These are phyloP conservation scores for Vararia minispora DNA, from an alignment of 768 basidiomycete species.

Conservation along the genomic window DNA sequence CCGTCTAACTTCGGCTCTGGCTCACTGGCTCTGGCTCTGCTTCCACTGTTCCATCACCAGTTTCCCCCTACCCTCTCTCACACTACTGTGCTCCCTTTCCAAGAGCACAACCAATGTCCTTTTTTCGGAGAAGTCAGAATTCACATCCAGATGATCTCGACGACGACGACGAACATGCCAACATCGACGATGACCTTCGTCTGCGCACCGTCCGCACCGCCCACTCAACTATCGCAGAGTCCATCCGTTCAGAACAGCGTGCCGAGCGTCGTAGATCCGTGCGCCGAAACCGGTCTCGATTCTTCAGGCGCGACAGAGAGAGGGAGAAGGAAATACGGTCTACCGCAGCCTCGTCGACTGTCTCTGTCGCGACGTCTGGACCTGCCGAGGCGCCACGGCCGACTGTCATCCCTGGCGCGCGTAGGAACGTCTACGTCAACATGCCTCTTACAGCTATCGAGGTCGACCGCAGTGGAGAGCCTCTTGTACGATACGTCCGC, in stretches of 20 bases:
- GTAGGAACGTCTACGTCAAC: constrained; percentile 80
- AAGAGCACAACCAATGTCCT: constrained; percentile 12
- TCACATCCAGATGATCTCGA: constrained; percentile 23
- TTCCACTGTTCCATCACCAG: too few species aligned
- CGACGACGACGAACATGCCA: constrained; percentile 46
- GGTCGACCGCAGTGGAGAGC: constrained; percentile 64
- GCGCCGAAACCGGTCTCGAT: constrained; percentile 36
- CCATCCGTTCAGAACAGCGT: constrained; percentile 66
- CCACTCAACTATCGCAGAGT: constrained; percentile 81
- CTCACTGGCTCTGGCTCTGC: too few species aligned
- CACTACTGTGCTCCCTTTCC: too few species aligned
- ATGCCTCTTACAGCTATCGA: constrained; percentile 51
- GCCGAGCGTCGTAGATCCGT: constrained; percentile 44
- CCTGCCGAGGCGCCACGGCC: constrained; percentile 21
- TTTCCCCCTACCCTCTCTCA: too few species aligned
- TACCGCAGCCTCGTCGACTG: constrained; percentile 19
- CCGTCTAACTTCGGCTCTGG: too few species aligned
- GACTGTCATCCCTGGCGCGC: constrained; percentile 32
- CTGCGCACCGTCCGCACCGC: constrained; percentile 91
- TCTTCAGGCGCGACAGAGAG: constrained; percentile 37
- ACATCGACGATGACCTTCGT: constrained; percentile 80
- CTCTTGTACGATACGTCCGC: constrained; percentile 64
- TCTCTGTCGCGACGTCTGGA: constrained; percentile 18
- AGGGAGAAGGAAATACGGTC: constrained; percentile 35
- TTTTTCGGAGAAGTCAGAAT: constrained; percentile 9